Conservation (phyloP, 768 basidiomycete genomes). For the Leccinum barrowsii region DNA sequence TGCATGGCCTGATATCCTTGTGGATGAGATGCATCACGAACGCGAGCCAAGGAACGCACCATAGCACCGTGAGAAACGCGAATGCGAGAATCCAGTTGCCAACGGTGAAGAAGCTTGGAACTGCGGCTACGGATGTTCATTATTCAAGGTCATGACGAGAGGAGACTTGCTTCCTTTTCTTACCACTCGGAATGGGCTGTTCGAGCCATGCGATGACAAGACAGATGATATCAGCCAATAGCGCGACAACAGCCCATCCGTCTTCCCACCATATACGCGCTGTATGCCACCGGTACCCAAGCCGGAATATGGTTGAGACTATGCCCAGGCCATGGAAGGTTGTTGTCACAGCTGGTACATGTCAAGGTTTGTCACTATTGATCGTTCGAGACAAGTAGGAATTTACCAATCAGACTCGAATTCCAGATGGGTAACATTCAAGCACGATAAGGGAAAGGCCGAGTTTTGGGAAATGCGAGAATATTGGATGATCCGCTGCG, state of each 20-base stretch:
- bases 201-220: not conserved
- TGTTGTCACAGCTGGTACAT: not conserved
- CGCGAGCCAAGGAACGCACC: not conserved
- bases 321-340: conserved; percentile 2
- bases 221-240: not conserved
- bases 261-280: not conserved
- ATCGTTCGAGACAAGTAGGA: not conserved
- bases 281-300: conserved; percentile 1
- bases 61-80: conserved; percentile 2
- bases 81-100: not conserved
- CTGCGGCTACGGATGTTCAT: not conserved
- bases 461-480: not conserved
- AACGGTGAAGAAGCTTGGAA: not conserved
- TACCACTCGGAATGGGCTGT: not conserved
- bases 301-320: not conserved
- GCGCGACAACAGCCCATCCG: not conserved
- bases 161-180: not conserved
- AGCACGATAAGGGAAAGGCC: not conserved
- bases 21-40: not conserved
- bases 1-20: not conserved
- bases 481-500: not conserved
- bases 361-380: not conserved
- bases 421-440: not conserved
- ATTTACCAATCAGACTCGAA: not conserved
- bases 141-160: not conserved